Conservation (phyloP, 2,329 filamentous ascomycete genomes). For the Ceratocystis destructans region DNA sequence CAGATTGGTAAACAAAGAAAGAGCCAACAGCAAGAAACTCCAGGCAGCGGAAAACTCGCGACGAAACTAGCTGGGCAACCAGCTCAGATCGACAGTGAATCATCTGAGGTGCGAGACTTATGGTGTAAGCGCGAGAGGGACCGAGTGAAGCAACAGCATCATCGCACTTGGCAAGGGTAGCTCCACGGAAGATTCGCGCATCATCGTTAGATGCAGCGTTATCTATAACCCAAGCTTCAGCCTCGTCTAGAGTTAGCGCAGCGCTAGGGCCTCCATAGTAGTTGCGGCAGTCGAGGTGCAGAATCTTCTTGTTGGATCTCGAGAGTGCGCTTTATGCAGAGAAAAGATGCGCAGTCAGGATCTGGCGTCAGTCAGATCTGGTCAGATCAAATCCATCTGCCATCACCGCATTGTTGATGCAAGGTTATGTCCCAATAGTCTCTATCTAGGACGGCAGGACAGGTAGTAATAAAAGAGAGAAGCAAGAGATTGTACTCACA, state of each 20-base stretch:
- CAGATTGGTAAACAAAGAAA: slow-evolving; percentile 61
- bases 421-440: slow-evolving; percentile 22
- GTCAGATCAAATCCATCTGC: slow-evolving; percentile 14
- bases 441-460: slow-evolving; percentile 25
- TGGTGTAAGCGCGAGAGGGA: slow-evolving; percentile 57
- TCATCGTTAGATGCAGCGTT: slow-evolving; percentile 24
- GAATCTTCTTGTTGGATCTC: slow-evolving; percentile 76
- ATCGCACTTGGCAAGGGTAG: slow-evolving; percentile 27
- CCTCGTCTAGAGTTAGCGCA: slow-evolving; percentile 71
- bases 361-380: slow-evolving; percentile 54
- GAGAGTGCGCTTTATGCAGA: slow-evolving; percentile 61
- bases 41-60: slow-evolving; percentile 73
- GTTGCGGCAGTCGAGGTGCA: slow-evolving; percentile 76
- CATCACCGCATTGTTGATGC: slow-evolving; percentile 17
- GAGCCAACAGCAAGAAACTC: slow-evolving; percentile 89
- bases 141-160: slow-evolving; percentile 37
- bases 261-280: slow-evolving; percentile 84
- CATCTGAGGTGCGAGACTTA: slow-evolving; percentile 73
- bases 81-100: slow-evolving; percentile 73
- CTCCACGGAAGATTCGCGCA: slow-evolving; percentile 27
- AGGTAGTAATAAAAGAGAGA: slow-evolving; percentile 21
- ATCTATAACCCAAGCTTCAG: slow-evolving; percentile 49
- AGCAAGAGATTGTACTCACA: slow-evolving; percentile 40
- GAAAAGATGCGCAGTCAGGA: slow-evolving; percentile 24
- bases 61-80: slow-evolving; percentile 71